Evolutionary conservation across 1,139 yeast species (phyloP).

Genomic region (Saccharomyces hybrid): DNA sequence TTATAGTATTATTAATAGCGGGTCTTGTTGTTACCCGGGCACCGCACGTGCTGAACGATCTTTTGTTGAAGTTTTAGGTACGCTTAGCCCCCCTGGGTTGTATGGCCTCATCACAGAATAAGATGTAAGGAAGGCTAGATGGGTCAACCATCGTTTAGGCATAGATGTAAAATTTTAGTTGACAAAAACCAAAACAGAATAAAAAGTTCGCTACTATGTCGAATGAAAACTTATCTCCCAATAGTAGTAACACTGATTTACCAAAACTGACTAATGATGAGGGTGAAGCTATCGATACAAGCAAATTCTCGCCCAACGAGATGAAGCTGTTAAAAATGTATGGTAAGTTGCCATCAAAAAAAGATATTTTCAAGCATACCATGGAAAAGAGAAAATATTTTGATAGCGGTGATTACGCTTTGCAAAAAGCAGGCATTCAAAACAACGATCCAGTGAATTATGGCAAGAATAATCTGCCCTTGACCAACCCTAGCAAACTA

Average conservation of each 20-base stretch:
- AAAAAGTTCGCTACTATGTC: not conserved
- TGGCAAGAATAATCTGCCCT: constrained; percentile 27
- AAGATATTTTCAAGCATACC: constrained; percentile 72
- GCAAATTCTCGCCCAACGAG: constrained; percentile 61
- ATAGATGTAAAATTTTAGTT: not conserved
- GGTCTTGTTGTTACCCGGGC: not conserved
- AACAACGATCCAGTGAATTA: constrained; percentile 22
- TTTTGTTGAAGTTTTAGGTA: not conserved
- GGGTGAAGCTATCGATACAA: constrained; percentile 39
- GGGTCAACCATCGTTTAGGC: not conserved
- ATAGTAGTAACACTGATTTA: constrained; percentile 21
- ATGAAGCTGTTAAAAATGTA: constrained; percentile 66
- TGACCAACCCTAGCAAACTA: constrained; percentile 31
- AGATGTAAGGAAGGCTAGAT: not conserved
- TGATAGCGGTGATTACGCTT: constrained; percentile 96
- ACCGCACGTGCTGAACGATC: not conserved
- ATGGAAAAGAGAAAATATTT: constrained; percentile 86
- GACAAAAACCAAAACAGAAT: too few species aligned
- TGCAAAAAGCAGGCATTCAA: constrained; percentile 53
- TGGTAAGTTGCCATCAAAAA: constrained; percentile 82
- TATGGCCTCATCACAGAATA: not conserved
- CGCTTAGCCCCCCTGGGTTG: not conserved
- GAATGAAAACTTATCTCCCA: constrained; percentile 24
- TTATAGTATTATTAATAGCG: not conserved
- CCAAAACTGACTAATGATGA: constrained; percentile 12